Conservation (phyloP, 768 basidiomycete genomes). For the Butyriboletus loyo region DNA sequence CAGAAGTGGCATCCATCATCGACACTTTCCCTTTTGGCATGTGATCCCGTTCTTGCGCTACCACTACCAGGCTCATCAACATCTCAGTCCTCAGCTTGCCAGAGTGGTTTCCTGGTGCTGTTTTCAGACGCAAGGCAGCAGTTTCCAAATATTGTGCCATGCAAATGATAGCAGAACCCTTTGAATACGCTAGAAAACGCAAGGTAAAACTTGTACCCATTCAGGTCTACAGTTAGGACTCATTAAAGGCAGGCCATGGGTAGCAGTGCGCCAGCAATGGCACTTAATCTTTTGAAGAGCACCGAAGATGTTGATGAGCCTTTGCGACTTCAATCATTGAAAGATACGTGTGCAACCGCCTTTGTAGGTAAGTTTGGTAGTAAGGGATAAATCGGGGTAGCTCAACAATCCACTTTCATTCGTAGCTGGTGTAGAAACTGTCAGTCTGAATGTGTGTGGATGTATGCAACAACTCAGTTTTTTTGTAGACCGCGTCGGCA, state of each 20-base stretch:
- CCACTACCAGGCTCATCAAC: neutral
- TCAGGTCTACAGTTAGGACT: neutral
- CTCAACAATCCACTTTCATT: neutral
- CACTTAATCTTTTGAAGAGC: constrained; percentile 5
- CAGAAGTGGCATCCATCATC: constrained; percentile 13
- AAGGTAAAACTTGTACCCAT: constrained; percentile 1
- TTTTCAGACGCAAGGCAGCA: constrained; percentile 26
- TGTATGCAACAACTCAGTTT: neutral
- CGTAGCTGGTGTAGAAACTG: constrained; percentile 22
- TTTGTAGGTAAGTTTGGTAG: constrained; percentile 14
- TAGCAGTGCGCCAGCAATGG: constrained; percentile 12
- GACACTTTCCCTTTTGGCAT: constrained; percentile 23
- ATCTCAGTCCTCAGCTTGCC: constrained; percentile 22
- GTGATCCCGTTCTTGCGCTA: neutral
- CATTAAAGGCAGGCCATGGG: constrained; percentile 8
- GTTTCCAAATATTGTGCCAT: constrained; percentile 2
- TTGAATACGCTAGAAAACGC: constrained; percentile 11
- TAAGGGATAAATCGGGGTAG: neutral
- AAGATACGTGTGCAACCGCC: constrained; percentile 9
- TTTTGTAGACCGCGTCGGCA: constrained; percentile 6
- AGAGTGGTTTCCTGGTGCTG: constrained; percentile 22
- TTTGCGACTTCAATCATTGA: constrained; percentile 9
- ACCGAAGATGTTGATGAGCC: constrained; percentile 1
- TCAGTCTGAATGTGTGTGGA: neutral
- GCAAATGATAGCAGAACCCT: constrained; percentile 16